phyloP scores from a whole-genome alignment of 1,284 basidiomycete species.

The Pterula multifida region DNA sequence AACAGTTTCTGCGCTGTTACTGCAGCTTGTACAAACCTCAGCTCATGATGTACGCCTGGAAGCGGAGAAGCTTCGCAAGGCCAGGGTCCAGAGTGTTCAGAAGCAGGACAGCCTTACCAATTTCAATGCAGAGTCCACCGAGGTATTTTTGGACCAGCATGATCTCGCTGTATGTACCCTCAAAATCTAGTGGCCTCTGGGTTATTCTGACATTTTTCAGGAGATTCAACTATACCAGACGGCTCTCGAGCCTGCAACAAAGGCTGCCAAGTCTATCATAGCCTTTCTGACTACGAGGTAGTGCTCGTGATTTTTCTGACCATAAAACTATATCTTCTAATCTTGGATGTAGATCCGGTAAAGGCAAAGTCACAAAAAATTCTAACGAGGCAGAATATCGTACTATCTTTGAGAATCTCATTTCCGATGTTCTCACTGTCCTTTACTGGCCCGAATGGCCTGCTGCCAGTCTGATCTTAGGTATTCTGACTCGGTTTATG shows the following conservation, averaged over 20 bases:
- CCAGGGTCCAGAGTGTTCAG: slow-evolving; percentile 45
- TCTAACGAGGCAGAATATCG: slow-evolving; percentile 46
- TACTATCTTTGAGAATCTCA: slow-evolving; percentile 1
- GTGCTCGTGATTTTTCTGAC: too few species aligned
- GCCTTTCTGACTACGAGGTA: slow-evolving; percentile 75
- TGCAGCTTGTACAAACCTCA: slow-evolving; percentile 94
- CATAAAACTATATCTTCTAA: too few species aligned
- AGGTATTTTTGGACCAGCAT: slow-evolving; percentile 46
- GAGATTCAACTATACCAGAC: slow-evolving; percentile 56
- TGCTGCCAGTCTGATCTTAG: slow-evolving; percentile 72
- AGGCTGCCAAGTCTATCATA: slow-evolving; percentile 75
- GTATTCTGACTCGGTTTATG: slow-evolving; percentile 73
- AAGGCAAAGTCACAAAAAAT: slow-evolving; percentile 76
- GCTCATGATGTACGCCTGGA: slow-evolving; percentile 66
- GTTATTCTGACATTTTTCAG: slow-evolving; percentile 18
- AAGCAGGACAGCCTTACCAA: slow-evolving; percentile 46
- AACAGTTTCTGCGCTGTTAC: slow-evolving; percentile 81
- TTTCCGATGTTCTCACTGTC: slow-evolving; percentile 72
- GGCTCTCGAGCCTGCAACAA: slow-evolving; percentile 69
- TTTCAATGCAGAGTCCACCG: slow-evolving; percentile 23
- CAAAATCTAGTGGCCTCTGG: slow-evolving; percentile 2
- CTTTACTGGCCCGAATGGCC: slow-evolving; percentile 97
- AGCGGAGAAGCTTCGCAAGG: slow-evolving; percentile 47
- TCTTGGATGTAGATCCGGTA: slow-evolving; percentile 45
- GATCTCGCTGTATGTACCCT: slow-evolving; percentile 40